Evolutionary conservation across 306 rosid species (phyloP), one percentile per base, ranked within the genome.

Genomic region (Herpetospermum pedunculosum): DNA sequence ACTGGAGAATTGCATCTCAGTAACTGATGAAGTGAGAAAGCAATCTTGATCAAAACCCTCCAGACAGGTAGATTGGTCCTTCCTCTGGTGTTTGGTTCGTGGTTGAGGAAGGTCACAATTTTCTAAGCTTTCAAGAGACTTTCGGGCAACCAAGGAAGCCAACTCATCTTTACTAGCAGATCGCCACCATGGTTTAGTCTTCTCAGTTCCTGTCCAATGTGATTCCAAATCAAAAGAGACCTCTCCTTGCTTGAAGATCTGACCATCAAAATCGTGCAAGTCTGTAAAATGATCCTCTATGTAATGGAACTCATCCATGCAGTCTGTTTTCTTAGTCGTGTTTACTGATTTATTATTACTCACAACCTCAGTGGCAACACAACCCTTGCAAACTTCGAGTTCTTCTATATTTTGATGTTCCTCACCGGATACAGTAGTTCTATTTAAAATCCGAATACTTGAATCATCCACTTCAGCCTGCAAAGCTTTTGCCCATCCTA

Each of bases 71-170:
- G 78, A 54, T 6, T 70, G 53, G 2, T 52, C 80, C 65, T 78
- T 83, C 54, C 81, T 58, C 57, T 80, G 52, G 69, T 82, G 79
- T 78, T 77, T 85, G 72, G 74, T 69, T 75, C 77, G 95, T 0
- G 96, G 96, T 23, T 69, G 82, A 70, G 98, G 96, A 78, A 92
- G 98, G 82, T 92, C 98, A 77, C 98, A 92, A 80, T 92, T 92
- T 78, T 87, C 90, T 53, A 90, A 46, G 80, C 78, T 76, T 79
- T 83, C 92, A 57, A 84, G 88, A 26, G 98, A 92, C 70, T 83
- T 92, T 77, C 73, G 87, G 77, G 98, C 92, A 83, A 92, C 96
- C 73, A 90, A 83, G 78, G 87, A 85, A 58, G 92, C 92, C 83
- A 92, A 84, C 77, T 87, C 98, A 70, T 90, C 92, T 81, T 83